Percentiles rank a stretch among this genome's conserved stretches.
phyloP scores from a whole-genome alignment of 495 filamentous ascomycete genomes.

The Parmelia sp. region DNA sequence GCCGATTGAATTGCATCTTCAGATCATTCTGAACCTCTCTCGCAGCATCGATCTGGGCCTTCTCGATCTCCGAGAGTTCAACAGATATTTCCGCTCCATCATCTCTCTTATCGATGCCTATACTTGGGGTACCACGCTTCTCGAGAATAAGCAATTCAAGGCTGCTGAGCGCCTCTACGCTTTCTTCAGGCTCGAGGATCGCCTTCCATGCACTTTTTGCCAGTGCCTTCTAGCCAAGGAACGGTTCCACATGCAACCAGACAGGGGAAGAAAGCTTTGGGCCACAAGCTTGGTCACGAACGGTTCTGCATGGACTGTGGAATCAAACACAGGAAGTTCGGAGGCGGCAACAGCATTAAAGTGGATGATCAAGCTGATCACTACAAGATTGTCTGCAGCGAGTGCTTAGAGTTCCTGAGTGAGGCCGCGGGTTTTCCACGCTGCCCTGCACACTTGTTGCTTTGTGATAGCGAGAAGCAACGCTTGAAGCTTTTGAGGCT shows the following conservation, averaged over 20 bases:
- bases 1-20: no score
- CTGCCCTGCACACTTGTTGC: not conserved
- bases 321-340: constrained; percentile 2
- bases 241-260: not conserved
- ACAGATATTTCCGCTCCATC: not conserved
- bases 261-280: constrained; percentile 1
- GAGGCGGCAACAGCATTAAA: constrained; percentile 2
- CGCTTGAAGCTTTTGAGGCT: constrained; percentile 2
- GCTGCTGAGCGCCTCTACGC: not conserved
- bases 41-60: not conserved
- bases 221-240: not conserved
- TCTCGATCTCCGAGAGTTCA: not conserved
- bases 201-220: constrained; percentile 2
- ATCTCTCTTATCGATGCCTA: not conserved
- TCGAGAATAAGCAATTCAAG: not conserved
- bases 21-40: not conserved
- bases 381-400: constrained; percentile 1
- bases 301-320: constrained; percentile 6
- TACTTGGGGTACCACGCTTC: not conserved
- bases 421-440: not conserved
- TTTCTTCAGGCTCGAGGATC: not conserved
- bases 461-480: not conserved
- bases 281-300: not conserved
- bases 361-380: constrained; percentile 1
- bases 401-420: constrained; percentile 6